Base-by-base conservation (phyloP, 768 basidiomycete species). In the Termitomyces heimii region DNA sequence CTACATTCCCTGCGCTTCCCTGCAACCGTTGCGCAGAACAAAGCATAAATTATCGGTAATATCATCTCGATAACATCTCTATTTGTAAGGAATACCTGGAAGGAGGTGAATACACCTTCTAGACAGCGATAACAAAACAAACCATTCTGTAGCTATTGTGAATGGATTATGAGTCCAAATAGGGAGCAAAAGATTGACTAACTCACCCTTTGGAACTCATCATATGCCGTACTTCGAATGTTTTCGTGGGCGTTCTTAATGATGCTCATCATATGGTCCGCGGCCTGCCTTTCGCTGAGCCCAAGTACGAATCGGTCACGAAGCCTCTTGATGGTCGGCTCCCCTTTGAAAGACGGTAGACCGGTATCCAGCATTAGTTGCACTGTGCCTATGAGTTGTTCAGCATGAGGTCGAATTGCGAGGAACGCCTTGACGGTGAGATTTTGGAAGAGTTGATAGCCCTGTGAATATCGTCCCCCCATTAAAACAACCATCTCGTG, bases 401-500 rank as follows among this genome's bases (percentile, higher is more conserved):
- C 90, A 5, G 93, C 88, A 69, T 94, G 89, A 0, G 94, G 94
- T n/a, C 97, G 86, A 58, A 97, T 88, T 2, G 96, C 92, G 43
- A 99, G 83, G 81, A 99, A 99, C 1, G 92, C 95, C 71, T 98
- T 97, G 63, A 98, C 85, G 3, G 92, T 92, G 35, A 99, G 82
- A 66, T 92, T 91, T 65, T 91, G 88, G 78, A 98, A 99, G 39
- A 94, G 81, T 55, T 89, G 86, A 71, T 96, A 99, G 20, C 97
- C 97, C 72, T 95, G 91, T 1, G 93, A 95, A 67, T 89, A 82
- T 62, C 90, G 82, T 10, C 97, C 97, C 49, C 97, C 97, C 97
- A 99, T 99, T 32, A 98, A 75, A 14, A 90, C 81, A 18, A 98
- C 90, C 97, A 99, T 99, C 71, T 99, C 97, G 69, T 98, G 95